phyloP scores from a whole-genome alignment of 805 yeast species.

The Lipomyces starkeyi region DNA sequence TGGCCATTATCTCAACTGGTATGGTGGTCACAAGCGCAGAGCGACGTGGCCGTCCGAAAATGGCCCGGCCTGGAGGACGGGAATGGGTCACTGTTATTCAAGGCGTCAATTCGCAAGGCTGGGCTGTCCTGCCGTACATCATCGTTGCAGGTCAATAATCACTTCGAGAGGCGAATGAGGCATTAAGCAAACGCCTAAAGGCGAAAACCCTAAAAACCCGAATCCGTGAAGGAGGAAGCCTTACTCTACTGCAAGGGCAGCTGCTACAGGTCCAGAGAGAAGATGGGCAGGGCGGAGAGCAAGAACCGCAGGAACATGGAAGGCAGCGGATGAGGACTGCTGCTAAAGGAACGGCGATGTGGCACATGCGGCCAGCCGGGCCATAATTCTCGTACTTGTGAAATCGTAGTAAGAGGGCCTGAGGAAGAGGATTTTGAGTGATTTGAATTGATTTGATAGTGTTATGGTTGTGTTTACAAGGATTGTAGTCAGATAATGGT shows the following conservation, averaged over 20 bases:
- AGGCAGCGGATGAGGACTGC: neutral
- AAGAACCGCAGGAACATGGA: neutral
- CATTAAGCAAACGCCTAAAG: constrained; percentile 8
- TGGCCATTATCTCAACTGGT: constrained; percentile 1
- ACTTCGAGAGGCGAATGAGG: no score
- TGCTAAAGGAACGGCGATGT: neutral
- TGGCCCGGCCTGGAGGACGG: neutral
- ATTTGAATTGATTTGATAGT: neutral
- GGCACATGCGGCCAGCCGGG: constrained; percentile 7
- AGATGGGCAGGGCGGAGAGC: neutral
- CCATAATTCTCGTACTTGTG: neutral
- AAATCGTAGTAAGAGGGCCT: neutral
- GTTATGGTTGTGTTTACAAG: neutral
- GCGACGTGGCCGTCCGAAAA: neutral
- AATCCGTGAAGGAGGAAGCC: neutral
- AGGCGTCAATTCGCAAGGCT: constrained; percentile 19
- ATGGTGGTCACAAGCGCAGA: constrained; percentile 14
- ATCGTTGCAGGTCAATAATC: constrained; percentile 9
- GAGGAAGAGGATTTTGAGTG: neutral
- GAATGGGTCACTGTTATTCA: neutral
- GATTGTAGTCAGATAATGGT: neutral
- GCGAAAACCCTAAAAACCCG: no score
- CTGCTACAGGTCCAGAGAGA: constrained; percentile 1
- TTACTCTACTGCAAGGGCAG: neutral
- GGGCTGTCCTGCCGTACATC: constrained; percentile 23